These are phyloP conservation scores for Posidonia australis DNA, from an alignment of 106 monocot species.

Conservation along the genomic window DNA sequence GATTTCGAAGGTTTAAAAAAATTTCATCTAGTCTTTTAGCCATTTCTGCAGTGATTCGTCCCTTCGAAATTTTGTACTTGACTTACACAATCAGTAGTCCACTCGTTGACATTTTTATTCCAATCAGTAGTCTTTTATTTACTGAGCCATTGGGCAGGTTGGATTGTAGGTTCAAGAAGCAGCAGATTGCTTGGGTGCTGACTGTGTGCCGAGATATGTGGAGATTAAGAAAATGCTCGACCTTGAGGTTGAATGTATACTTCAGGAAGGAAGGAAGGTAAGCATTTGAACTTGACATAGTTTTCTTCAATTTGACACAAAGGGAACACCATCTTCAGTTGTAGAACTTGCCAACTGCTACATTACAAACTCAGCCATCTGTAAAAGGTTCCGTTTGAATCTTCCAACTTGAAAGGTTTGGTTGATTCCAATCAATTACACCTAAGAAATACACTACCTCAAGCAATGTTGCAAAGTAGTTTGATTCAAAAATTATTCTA, in stretches of 20 bases:
- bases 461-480: not conserved
- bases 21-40: no score
- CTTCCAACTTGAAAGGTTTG: no score
- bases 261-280: conserved; percentile 38
- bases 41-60: conserved; percentile 52
- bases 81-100: no score
- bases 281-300: not conserved
- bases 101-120: not conserved
- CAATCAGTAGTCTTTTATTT: not conserved
- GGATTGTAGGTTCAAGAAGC: conserved; percentile 86
- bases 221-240: conserved; percentile 56
- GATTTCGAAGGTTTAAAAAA: not conserved
- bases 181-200: conserved; percentile 87
- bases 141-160: not conserved
- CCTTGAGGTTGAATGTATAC: conserved; percentile 61
- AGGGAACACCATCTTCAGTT: not conserved
- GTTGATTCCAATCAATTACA: no score
- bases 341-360: not conserved
- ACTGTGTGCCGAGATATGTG: conserved; percentile 68
- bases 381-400: no score
- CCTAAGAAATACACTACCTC: no score
- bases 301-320: not conserved
- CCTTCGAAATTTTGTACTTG: no score
- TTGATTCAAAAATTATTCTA: not conserved
- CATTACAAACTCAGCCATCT: no score